phyloP scores from a whole-genome alignment of 2,329 filamentous ascomycete genomes.

The Exophiala oligosperma region DNA sequence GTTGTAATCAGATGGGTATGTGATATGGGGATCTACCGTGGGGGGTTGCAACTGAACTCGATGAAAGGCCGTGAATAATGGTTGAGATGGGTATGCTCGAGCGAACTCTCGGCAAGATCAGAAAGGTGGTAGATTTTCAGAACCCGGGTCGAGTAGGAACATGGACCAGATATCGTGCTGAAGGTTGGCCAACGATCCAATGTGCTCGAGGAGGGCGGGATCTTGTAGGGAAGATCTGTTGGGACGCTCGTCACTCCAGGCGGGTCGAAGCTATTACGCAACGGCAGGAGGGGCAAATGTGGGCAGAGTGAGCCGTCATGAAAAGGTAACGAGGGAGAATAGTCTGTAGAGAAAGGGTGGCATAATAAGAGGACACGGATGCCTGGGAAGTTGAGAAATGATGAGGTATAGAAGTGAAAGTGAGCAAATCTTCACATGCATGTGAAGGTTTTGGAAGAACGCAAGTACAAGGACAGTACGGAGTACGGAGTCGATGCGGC shows the following conservation, averaged over 20 bases:
- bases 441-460: background rate
- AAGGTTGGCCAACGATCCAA: background rate
- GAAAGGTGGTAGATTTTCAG: too few relatives aligned
- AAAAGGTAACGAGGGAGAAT: background rate
- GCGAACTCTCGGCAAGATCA: too few relatives aligned
- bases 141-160: background rate
- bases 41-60: background rate
- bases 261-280: conserved; percentile 13
- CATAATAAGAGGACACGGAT: background rate
- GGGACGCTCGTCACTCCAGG: conserved; percentile 12
- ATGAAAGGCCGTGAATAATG: background rate
- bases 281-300: conserved; percentile 2
- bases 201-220: background rate
- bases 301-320: background rate
- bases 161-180: background rate
- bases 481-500: too few relatives aligned
- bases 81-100: background rate
- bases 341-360: background rate
- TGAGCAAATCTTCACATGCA: background rate
- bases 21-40: background rate
- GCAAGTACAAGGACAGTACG: background rate
- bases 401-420: background rate
- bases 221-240: conserved; percentile 16
- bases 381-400: background rate
- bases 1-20: conserved; percentile 2